Conservation (phyloP, 2,329 filamentous ascomycete genomes). For the Ceratocystis smalleyi region DNA sequence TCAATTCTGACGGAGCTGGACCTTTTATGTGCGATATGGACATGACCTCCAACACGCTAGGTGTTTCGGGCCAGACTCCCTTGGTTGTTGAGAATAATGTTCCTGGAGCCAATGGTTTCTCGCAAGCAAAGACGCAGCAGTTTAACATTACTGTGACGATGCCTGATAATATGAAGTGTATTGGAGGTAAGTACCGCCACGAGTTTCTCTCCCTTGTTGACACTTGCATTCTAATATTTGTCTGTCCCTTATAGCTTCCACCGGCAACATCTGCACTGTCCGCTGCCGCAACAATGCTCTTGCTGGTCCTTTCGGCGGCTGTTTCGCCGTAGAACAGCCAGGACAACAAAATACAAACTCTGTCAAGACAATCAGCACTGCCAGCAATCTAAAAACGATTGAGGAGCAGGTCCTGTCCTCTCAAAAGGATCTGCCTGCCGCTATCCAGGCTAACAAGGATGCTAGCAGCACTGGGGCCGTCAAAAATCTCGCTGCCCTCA, state of each 20-base stretch:
- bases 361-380: constrained; percentile 31
- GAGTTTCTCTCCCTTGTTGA: rapidly evolving
- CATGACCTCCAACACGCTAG: constrained; percentile 30
- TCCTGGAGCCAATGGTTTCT: constrained; percentile 41
- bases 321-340: constrained; percentile 41
- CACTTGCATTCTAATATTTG: background rate
- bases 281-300: constrained; percentile 43
- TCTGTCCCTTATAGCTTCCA: constrained; percentile 27
- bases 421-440: constrained; percentile 31
- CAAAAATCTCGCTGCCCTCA: constrained; percentile 25
- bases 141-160: constrained; percentile 41
- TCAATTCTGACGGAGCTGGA: constrained; percentile 39
- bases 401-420: constrained; percentile 35
- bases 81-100: constrained; percentile 43
- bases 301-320: constrained; percentile 42
- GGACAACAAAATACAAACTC: constrained; percentile 33
- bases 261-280: constrained; percentile 43
- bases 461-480: constrained; percentile 23
- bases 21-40: constrained; percentile 41
- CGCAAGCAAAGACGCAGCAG: constrained; percentile 38
- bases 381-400: constrained; percentile 31
- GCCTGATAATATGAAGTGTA: constrained; percentile 34
- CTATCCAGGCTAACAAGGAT: constrained; percentile 30
- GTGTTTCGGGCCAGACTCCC: constrained; percentile 22
- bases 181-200: constrained; percentile 29